Base-by-base conservation (phyloP, 257 asterid genomes). In the Solanum arcanum region DNA sequence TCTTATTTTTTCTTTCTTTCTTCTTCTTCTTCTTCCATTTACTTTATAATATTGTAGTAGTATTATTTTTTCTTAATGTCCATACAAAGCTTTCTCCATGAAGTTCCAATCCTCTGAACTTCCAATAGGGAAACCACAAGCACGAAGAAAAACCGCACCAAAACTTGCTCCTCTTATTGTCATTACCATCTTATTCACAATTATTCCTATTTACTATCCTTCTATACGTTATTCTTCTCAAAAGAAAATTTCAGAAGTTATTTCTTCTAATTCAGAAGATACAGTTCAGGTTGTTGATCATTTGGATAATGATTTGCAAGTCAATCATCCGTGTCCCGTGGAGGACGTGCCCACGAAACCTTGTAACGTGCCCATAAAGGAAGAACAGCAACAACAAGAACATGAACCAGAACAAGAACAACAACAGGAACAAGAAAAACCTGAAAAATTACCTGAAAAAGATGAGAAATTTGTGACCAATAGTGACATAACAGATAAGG, bases 91-190 rank as follows among this genome's bases (percentile, higher is more conserved):
- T 35, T 21, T 85, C 49, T 66, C 92, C 69, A 94, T 94, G 98
- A 95, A 92, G 94, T 91, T 85, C 86, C 90, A 87, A 84, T 86
- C 90, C 86, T 69, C 89, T n/a, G 94, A 95, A 31, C 89, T 92
- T 85, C 93, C 95, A 27, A 41, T 89, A 2, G 89, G 90, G 81
- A 94, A 93, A 92, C 83, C 88, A 35, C 98, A 92, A 47, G 49
- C 92, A 10, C 85, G 95, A 84, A 90, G 92, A 86, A 91, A 86
- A 86, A 46, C 68, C 12, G 42, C 90, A 37, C 88, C 92, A 16
- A 92, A 88, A n/a, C 60, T 91, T 13, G 91, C 90, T 68, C 94
- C 94, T 46, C 89, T 96, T 35, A 25, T 92, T 18, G 87, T 87
- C 89, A 83, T 94, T 7, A 76, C 93, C 1, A 44, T 91, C 18